Percentiles rank a stretch among this genome's conserved stretches.
These are phyloP conservation scores for Fomitopsis palustris DNA, from an alignment of 1,284 basidiomycete genomes.

Conservation along the genomic window DNA sequence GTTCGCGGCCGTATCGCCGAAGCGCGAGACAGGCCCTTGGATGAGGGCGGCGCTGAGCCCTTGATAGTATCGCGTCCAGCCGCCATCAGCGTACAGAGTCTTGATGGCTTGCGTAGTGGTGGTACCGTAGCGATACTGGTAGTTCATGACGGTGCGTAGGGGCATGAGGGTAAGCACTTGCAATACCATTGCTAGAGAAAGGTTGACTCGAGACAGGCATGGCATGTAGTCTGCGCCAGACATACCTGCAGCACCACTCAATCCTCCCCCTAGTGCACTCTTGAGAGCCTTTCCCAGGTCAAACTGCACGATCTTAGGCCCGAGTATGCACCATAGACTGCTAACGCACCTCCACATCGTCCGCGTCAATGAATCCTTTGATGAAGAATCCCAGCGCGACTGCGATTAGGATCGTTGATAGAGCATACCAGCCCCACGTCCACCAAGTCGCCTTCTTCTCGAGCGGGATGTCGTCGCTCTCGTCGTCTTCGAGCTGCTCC, in stretches of 20 bases:
- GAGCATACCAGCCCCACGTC: slow-evolving; percentile 28
- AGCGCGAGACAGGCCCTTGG: slow-evolving; percentile 76
- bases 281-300: slow-evolving; percentile 73
- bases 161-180: slow-evolving; percentile 88
- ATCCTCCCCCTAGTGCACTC: slow-evolving; percentile 79
- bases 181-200: slow-evolving; percentile 73
- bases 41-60: slow-evolving; percentile 79
- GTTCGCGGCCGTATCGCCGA: slow-evolving; percentile 88
- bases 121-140: slow-evolving; percentile 83
- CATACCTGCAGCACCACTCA: slow-evolving; percentile 79
- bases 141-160: slow-evolving; percentile 88
- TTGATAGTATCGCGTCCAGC: slow-evolving; percentile 78
- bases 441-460: slow-evolving; percentile 27
- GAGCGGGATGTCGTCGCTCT: background rate
- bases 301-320: slow-evolving; percentile 45
- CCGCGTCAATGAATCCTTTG: slow-evolving; percentile 66
- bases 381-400: slow-evolving; percentile 50
- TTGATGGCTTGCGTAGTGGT: slow-evolving; percentile 59
- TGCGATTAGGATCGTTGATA: slow-evolving; percentile 32
- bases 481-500: background rate
- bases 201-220: background rate
- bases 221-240: background rate
- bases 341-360: slow-evolving; percentile 58
- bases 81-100: slow-evolving; percentile 77
- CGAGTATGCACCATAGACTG: background rate